Evolutionary conservation across 2,329 filamentous ascomycete genomes (phyloP).

Genomic region (Colletotrichum sp.): DNA sequence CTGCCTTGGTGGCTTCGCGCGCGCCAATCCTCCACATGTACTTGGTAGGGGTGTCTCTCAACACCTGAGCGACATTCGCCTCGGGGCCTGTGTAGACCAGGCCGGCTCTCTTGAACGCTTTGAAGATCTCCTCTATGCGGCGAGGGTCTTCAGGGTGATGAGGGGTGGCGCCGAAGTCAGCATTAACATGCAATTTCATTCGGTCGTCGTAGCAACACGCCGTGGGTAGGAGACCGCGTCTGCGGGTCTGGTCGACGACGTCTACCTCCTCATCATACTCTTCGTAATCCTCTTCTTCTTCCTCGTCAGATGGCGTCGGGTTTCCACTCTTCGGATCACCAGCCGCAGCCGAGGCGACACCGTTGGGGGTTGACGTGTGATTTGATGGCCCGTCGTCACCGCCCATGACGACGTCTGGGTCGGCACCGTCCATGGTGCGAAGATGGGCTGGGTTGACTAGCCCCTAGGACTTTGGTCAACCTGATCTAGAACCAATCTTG

Average conservation of each 20-base stretch:
- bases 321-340: conserved; percentile 20
- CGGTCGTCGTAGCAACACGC: conserved; percentile 90
- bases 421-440: conserved; percentile 10
- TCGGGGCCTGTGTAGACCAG: conserved; percentile 72
- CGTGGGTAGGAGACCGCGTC: conserved; percentile 65
- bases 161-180: conserved; percentile 73
- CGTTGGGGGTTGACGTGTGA: conserved; percentile 44
- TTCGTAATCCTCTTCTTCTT: conserved; percentile 37
- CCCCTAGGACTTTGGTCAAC: neutral
- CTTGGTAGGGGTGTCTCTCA: conserved; percentile 59
- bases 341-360: conserved; percentile 24
- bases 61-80: conserved; percentile 54
- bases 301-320: conserved; percentile 32
- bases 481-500: neutral
- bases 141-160: conserved; percentile 95
- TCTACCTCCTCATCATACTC: conserved; percentile 33
- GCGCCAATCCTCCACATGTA: conserved; percentile 81
- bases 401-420: conserved; percentile 39
- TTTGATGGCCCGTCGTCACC: conserved; percentile 49
- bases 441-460: neutral
- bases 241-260: conserved; percentile 42
- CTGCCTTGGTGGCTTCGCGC: conserved; percentile 76
- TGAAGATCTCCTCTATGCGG: conserved; percentile 92
- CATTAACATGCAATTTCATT: conserved; percentile 95
- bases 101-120: conserved; percentile 81